Evolutionary conservation across 352 stramenopile genomes (phyloP), one percentile per base, ranked within the genome.

Genomic region (Thraustotheca clavata): DNA sequence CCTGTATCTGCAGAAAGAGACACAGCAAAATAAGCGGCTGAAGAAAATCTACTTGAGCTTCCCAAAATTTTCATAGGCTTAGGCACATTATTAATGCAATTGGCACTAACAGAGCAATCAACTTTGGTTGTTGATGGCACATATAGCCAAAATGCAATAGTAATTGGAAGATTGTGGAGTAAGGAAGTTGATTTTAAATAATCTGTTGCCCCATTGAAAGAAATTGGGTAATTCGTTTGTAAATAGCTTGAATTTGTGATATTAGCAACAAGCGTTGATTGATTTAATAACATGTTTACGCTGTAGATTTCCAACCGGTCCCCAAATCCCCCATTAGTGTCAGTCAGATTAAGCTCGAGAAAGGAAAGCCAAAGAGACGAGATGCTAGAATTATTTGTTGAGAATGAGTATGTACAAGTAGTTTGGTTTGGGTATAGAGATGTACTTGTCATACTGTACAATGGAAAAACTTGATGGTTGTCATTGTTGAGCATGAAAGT

Each of bases 271-370:
- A 65, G 26, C 8, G 38, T 55, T 20, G 34, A 4, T 26, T 11
- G 14, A 20, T 43, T 16, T 2, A 8, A 41, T 27, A 12, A 18
- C 27, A 62, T 18, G 33, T 65, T 26, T 7, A 16, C 18, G 35
- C 26, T 24, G 40, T 65, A 65, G 9, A 65, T 8, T n/a, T 65
- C 57, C 20, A 65, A 46, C 38, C 57, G 57, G n/a, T 65, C 57
- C 27, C 3, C 22, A 31, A 9, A 2, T 1, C 9, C 43, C 11
- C 43, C 43, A 29, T 50, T 50, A 29, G 43, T 29, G 14, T 50
- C 12, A 14, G 43, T 52, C 11, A 65, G 38, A 8, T 38, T 38
- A 24, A 65, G n/a, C 20, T 50, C 57, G 36, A 65, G 57, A 38
- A 65, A 54, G 9, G 16, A 7, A 1, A 65, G 16, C 57, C 57